Evolutionary conservation across 2,329 filamentous ascomycete species (phyloP).

Genomic region (Orbilia oligospora): DNA sequence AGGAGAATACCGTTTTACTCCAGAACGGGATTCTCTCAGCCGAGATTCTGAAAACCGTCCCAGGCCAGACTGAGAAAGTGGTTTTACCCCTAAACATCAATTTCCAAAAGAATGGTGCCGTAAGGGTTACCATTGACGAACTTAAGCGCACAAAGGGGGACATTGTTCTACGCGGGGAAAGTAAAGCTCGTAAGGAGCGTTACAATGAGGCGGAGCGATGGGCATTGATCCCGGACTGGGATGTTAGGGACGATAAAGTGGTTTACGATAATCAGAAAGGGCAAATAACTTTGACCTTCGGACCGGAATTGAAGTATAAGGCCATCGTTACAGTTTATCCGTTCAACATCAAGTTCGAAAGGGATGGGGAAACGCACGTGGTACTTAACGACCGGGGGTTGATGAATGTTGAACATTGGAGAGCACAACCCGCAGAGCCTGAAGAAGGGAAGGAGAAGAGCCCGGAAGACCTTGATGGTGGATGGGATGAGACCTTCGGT

Average conservation of each 20-base stretch:
- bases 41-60: conserved; percentile 83
- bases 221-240: conserved; percentile 84
- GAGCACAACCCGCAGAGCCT: conserved; percentile 74
- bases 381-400: conserved; percentile 91
- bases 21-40: conserved; percentile 85
- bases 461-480: conserved; percentile 74
- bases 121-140: conserved; percentile 90
- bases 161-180: conserved; percentile 87
- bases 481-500: conserved; percentile 98
- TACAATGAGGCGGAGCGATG: conserved; percentile 93
- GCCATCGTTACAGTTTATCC: conserved; percentile 86
- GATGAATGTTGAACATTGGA: conserved; percentile 96
- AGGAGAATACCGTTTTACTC: conserved; percentile 79
- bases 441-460: conserved; percentile 70
- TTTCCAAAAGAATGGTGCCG: conserved; percentile 90
- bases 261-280: conserved; percentile 69
- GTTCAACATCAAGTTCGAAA: conserved; percentile 87
- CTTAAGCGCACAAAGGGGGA: conserved; percentile 89
- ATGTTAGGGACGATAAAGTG: conserved; percentile 77
- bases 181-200: conserved; percentile 87
- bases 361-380: conserved; percentile 84
- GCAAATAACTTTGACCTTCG: conserved; percentile 73
- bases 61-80: conserved; percentile 76
- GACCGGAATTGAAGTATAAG: conserved; percentile 86
- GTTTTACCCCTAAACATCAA: conserved; percentile 86